Percentiles rank a stretch among this genome's conserved stretches.
phyloP scores from a whole-genome alignment of 257 asterid genomes.

The Ehretia macrophylla region DNA sequence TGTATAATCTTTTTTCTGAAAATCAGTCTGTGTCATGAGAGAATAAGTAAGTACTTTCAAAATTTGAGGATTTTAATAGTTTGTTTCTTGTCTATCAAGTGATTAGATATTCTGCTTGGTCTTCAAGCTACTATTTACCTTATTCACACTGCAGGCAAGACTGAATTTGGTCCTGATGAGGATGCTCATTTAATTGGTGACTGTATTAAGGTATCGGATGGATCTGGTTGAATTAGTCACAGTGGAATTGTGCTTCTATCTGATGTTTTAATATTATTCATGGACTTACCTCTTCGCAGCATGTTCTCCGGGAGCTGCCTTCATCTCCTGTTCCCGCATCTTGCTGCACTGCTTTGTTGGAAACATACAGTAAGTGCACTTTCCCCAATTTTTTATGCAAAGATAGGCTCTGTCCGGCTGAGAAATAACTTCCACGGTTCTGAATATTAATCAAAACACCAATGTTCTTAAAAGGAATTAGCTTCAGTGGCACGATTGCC shows the following conservation, averaged over 20 bases:
- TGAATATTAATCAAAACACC: background rate
- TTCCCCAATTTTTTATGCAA: constrained; percentile 6
- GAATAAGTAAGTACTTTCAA: too few species aligned
- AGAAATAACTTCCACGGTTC: background rate
- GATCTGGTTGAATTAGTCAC: background rate
- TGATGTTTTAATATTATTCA: constrained; percentile 16
- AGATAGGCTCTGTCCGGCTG: background rate
- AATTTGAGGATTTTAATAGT: too few species aligned
- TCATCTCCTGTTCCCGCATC: constrained; percentile 98
- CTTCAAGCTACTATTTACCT: constrained; percentile 3
- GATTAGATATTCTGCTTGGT: constrained; percentile 1
- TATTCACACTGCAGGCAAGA: constrained; percentile 45
- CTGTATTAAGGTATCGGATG: constrained; percentile 69
- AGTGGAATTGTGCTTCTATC: background rate
- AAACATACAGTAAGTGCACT: constrained; percentile 68
- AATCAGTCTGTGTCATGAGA: too few species aligned
- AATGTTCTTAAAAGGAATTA: background rate
- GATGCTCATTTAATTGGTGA: constrained; percentile 93
- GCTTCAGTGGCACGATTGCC: background rate
- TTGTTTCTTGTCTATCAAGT: background rate
- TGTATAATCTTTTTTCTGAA: too few species aligned
- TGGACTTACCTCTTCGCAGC: constrained; percentile 45
- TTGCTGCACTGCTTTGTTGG: constrained; percentile 90
- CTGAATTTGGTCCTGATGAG: constrained; percentile 70
- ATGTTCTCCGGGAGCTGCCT: constrained; percentile 91